Percentiles rank a stretch among this genome's conserved stretches.
These are phyloP conservation scores for Wickerhamomyces chaumierensis DNA, from an alignment of 805 yeast genomes.

Conservation along the genomic window DNA sequence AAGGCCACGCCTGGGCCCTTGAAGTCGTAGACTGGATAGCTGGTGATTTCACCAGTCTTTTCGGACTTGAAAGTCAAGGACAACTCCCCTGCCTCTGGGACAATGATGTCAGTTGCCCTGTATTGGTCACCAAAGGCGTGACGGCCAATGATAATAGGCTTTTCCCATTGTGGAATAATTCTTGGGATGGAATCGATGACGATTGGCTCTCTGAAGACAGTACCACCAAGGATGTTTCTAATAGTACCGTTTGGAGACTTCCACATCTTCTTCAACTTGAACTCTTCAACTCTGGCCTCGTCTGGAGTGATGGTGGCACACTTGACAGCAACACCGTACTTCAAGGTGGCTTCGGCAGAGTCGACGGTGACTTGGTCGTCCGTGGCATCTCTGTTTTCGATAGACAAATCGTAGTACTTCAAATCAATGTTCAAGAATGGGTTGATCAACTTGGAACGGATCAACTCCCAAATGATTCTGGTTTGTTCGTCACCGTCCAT, in stretches of 20 bases:
- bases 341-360: conserved; percentile 80
- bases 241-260: conserved; percentile 94
- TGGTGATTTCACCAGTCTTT: conserved; percentile 43
- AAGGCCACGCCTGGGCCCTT: conserved; percentile 64
- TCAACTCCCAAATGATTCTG: conserved; percentile 87
- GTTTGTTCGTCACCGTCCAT: conserved; percentile 99
- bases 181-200: conserved; percentile 84
- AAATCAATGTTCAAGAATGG: conserved; percentile 84
- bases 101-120: conserved; percentile 78
- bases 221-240: conserved; percentile 91
- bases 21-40: conserved; percentile 57
- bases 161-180: conserved; percentile 83
- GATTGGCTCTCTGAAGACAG: conserved; percentile 95
- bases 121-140: conserved; percentile 97
- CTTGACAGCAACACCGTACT: conserved; percentile 88
- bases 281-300: conserved; percentile 90
- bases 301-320: conserved; percentile 99
- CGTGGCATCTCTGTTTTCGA: conserved; percentile 78
- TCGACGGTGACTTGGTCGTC: conserved; percentile 82
- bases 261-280: conserved; percentile 92
- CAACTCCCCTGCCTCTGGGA: conserved; percentile 72
- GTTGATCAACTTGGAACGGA: conserved; percentile 72
- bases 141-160: conserved; percentile 94
- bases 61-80: conserved; percentile 67
- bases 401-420: conserved; percentile 85